Percentiles rank a stretch among this genome's conserved stretches.
Conservation (phyloP, 1,284 basidiomycete species). For the Tilletia walkeri region DNA sequence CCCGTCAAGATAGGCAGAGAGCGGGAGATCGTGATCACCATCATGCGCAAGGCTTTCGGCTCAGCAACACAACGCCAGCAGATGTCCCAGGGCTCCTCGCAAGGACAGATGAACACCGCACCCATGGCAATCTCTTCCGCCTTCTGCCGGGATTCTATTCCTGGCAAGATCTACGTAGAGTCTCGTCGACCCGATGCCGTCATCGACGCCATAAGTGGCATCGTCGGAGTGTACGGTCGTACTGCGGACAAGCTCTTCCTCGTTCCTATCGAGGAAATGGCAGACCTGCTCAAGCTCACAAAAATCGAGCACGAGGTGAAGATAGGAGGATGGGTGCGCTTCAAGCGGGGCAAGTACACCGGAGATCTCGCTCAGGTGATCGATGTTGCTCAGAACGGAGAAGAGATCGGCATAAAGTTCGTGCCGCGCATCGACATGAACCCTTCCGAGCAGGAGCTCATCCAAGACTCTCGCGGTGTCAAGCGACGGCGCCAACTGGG, state of each 20-base stretch:
- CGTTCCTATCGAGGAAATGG: constrained; percentile 98
- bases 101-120: constrained; percentile 29
- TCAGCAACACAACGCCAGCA: not conserved
- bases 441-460: constrained; percentile 47
- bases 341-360: constrained; percentile 87
- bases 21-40: constrained; percentile 84
- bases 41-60: constrained; percentile 84
- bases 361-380: constrained; percentile 94
- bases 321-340: constrained; percentile 89
- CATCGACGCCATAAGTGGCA: constrained; percentile 76
- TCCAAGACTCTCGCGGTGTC: constrained; percentile 56
- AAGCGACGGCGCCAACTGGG: constrained; percentile 55
- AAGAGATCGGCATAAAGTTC: constrained; percentile 88
- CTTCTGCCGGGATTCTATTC: constrained; percentile 91
- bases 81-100: no score
- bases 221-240: constrained; percentile 78
- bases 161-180: constrained; percentile 94
- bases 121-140: constrained; percentile 79
- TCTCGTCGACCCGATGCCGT: constrained; percentile 85
- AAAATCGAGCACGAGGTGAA: constrained; percentile 84
- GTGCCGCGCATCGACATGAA: constrained; percentile 95
- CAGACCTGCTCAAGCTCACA: constrained; percentile 89
- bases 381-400: constrained; percentile 88
- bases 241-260: constrained; percentile 69
- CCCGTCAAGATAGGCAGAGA: constrained; percentile 91